Conservation (phyloP, 208 protist species). For the Leishmania turanica region DNA sequence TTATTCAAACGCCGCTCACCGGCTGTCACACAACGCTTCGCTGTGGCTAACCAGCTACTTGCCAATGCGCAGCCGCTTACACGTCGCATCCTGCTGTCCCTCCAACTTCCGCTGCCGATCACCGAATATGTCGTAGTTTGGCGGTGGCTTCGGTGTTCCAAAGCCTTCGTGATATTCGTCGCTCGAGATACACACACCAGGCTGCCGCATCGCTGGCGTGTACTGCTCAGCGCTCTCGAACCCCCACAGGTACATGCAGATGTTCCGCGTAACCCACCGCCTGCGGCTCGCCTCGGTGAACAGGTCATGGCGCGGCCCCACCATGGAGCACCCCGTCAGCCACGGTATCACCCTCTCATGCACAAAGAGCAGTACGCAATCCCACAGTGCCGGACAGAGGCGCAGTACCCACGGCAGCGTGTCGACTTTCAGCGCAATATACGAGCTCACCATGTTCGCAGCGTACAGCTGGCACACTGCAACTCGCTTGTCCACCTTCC, state of each 20-base stretch:
- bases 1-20: not conserved
- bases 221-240: constrained; percentile 57
- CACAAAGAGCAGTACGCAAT: constrained; percentile 48
- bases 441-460: constrained; percentile 38
- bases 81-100: constrained; percentile 24
- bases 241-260: constrained; percentile 82
- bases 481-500: constrained; percentile 62
- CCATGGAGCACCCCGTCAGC: constrained; percentile 78
- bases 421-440: constrained; percentile 26
- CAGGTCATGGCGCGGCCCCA: constrained; percentile 66
- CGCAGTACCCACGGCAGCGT: constrained; percentile 44
- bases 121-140: constrained; percentile 82
- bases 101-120: constrained; percentile 59
- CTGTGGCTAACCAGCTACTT: constrained; percentile 4
- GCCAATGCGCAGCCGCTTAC: constrained; percentile 24
- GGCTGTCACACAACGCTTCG: not conserved
- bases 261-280: constrained; percentile 72
- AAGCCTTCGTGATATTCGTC: constrained; percentile 82
- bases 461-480: constrained; percentile 81
- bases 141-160: constrained; percentile 46
- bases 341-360: constrained; percentile 69
- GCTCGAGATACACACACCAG: constrained; percentile 68
- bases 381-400: constrained; percentile 53
- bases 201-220: constrained; percentile 68
- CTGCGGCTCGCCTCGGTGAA: constrained; percentile 60